Conservation (phyloP, 352 stramenopile species). For the Plasmopara viticola region DNA sequence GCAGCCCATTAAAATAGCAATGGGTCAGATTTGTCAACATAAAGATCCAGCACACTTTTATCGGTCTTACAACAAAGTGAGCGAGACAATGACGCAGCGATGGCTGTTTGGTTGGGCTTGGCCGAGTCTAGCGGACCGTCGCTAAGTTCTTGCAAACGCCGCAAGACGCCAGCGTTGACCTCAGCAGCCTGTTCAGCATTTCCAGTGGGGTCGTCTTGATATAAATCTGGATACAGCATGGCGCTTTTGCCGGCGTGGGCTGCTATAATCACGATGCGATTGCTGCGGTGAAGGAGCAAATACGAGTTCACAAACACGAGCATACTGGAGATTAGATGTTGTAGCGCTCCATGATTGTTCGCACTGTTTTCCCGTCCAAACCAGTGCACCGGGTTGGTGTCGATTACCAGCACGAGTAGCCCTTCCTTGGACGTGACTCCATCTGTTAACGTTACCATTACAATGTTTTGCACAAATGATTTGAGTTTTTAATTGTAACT, state of each 20-base stretch:
- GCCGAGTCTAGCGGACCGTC: slow-evolving; percentile 36
- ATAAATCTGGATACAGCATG: slow-evolving; percentile 73
- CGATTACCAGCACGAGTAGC: slow-evolving; percentile 70
- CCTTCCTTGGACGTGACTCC: slow-evolving; percentile 27
- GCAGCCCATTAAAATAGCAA: neutral
- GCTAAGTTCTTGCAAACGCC: slow-evolving; percentile 56
- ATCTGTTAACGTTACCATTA: no score
- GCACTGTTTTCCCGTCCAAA: slow-evolving; percentile 33
- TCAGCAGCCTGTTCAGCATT: slow-evolving; percentile 64
- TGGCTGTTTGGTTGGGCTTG: slow-evolving; percentile 59
- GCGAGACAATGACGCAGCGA: slow-evolving; percentile 71
- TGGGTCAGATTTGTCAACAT: slow-evolving; percentile 2
- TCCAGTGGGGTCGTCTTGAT: slow-evolving; percentile 56
- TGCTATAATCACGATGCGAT: slow-evolving; percentile 79
- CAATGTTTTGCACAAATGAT: no score
- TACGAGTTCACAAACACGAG: slow-evolving; percentile 87
- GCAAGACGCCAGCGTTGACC: slow-evolving; percentile 67
- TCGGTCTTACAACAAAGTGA: slow-evolving; percentile 63
- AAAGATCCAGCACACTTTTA: slow-evolving; percentile 2
- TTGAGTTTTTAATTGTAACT: no score
- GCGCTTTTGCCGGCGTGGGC: slow-evolving; percentile 61
- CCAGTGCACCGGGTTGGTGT: slow-evolving; percentile 76
- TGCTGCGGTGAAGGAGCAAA: slow-evolving; percentile 78
- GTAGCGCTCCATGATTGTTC: slow-evolving; percentile 26
- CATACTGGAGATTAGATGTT: slow-evolving; percentile 67